These are phyloP conservation scores for Gillenia trifoliata DNA, from an alignment of 306 rosid species.

Conservation along the genomic window DNA sequence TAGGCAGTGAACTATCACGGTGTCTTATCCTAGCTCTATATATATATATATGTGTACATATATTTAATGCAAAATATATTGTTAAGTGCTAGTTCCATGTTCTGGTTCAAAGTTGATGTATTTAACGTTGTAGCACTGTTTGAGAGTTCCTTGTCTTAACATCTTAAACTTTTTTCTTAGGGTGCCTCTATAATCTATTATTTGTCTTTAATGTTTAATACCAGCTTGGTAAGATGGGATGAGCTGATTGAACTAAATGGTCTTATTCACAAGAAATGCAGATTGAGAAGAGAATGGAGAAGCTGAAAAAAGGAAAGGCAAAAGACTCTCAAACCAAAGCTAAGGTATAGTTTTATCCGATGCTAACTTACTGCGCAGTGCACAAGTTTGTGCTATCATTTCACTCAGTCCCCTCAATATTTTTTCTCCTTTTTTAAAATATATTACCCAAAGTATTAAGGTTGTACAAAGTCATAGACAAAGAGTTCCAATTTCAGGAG, in stretches of 20 bases:
- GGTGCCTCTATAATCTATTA: not conserved
- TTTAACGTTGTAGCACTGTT: not conserved
- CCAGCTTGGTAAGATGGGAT: conserved; percentile 21
- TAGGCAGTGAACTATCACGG: not conserved
- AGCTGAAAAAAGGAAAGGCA: conserved; percentile 83
- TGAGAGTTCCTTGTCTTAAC: conserved; percentile 10
- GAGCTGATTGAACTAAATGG: conserved; percentile 48
- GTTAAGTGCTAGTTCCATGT: not conserved
- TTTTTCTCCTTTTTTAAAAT: not conserved
- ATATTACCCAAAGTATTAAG: not conserved
- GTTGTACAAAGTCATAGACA: not conserved
- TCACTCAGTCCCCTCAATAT: not conserved
- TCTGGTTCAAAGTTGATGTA: not conserved
- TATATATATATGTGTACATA: too few species aligned
- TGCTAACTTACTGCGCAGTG: not conserved
- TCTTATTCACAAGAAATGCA: conserved; percentile 62
- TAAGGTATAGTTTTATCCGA: conserved; percentile 43
- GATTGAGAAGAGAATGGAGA: conserved; percentile 94
- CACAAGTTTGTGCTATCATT: conserved; percentile 3
- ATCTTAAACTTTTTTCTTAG: not conserved
- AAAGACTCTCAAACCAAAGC: conserved; percentile 74
- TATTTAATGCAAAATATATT: not conserved
- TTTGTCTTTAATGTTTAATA: not conserved
- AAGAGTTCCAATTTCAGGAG: conserved; percentile 44
- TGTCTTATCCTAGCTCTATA: not conserved